Evolutionary conservation across 805 yeast genomes (phyloP).

Genomic region (Zygosaccharomyces rouxii): DNA sequence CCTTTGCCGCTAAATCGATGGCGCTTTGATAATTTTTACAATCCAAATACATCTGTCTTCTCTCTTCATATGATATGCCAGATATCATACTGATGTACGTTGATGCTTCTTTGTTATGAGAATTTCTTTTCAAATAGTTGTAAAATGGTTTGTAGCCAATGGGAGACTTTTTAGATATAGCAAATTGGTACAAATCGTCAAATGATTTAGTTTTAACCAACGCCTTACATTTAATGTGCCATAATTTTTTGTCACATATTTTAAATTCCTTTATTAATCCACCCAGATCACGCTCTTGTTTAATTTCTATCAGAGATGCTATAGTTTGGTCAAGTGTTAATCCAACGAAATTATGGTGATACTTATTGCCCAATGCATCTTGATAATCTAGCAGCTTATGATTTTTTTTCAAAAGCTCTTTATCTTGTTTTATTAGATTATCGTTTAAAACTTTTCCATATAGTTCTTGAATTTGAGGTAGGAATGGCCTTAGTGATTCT

Average conservation of each 20-base stretch:
- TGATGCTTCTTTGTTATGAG: conserved; percentile 56
- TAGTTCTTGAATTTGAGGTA: conserved; percentile 34
- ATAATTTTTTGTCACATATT: conserved; percentile 52
- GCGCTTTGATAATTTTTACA: conserved; percentile 52
- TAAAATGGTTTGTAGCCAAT: conserved; percentile 69
- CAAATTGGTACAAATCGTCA: conserved; percentile 52
- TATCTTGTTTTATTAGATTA: conserved; percentile 18
- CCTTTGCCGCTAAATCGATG: conserved; percentile 31
- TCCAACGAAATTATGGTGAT: conserved; percentile 39
- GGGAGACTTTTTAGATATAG: conserved; percentile 52
- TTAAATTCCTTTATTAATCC: conserved; percentile 50
- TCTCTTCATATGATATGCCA: conserved; percentile 42
- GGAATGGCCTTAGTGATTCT: conserved; percentile 34
- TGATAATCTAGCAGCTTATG: conserved; percentile 43
- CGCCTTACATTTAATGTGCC: conserved; percentile 49
- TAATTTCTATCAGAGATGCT: conserved; percentile 40
- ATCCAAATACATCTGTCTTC: conserved; percentile 46
- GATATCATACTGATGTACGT: conserved; percentile 53
- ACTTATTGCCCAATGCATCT: conserved; percentile 40
- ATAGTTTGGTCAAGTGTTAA: conserved; percentile 48
- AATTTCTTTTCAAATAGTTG: conserved; percentile 47
- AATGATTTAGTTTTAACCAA: conserved; percentile 47
- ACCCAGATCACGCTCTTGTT: conserved; percentile 47
- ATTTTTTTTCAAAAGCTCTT: conserved; percentile 40
- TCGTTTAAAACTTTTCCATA: conserved; percentile 23